Base-by-base conservation (phyloP, 169 alveolate genomes). In the Cryptosporidium sp. region DNA sequence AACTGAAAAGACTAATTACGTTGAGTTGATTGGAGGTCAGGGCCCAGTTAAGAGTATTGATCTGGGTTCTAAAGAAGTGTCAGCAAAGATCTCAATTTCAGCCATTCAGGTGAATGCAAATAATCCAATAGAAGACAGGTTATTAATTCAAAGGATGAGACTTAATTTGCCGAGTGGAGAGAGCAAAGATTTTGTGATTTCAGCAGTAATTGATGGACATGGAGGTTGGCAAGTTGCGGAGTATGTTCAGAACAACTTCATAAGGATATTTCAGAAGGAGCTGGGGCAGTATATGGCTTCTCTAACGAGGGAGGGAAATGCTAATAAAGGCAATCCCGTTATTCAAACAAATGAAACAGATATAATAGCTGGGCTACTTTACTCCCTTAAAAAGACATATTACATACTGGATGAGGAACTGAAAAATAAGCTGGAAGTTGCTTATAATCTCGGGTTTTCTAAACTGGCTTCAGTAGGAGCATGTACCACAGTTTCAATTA, bases 181-280 rank as follows among this genome's bases (percentile, higher is more conserved):
- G n/a, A 37, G 41, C 26, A 33, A 65, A n/a, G 89, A 80, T 26
- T 80, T 80, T 12, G 89, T 80, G 48, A 29, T 80, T 31, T 59
- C 89, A 33, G 89, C 89, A 48, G 89, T 80, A 26, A 80, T 80
- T n/a, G 89, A 80, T 65, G 89, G 89, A 1, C 89, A 80, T 39
- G 89, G 89, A 18, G 89, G 89, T 21, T 80, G 89, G 89, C 89
- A 80, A 39, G 75, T 80, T 41, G 89, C 89, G 16, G 89, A 80
- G 43, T 80, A 80, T 50, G 67, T 80, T 21, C 89, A 80, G n/a
- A 80, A 39, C 16, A 80, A 80, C 51, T 80, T 80, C 33, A 18
- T 65, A 18, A n/a, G 75, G 21, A 43, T 80, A 12, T 80, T 80
- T 62, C 55, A 29, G n/a, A 50, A 80, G 35, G 89, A 80, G 29